A percentile compares a stretch with the other conserved stretches of the same genome.
Evolutionary conservation across 225 moss, liverwort and hornwort genomes (phyloP).

Genomic region (Physcomitrium patens): DNA sequence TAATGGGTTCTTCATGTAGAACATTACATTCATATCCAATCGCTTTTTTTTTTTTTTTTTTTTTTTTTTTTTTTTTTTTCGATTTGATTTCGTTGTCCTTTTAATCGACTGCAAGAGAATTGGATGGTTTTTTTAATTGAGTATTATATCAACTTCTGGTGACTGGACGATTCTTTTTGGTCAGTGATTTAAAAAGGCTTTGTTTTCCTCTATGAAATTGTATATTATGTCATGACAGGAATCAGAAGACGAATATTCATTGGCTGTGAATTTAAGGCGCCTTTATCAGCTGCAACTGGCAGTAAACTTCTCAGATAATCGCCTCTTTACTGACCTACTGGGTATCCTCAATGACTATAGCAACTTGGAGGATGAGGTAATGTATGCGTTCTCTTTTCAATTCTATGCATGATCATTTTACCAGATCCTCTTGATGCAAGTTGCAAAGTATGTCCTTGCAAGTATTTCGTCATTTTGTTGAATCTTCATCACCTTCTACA

Average conservation of each 20-base stretch:
- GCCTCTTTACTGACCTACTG: conserved; percentile 70
- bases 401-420: neutral
- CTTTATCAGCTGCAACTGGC: conserved; percentile 83
- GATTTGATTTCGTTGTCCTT: neutral
- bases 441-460: conserved; percentile 14
- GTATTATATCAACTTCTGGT: conserved; percentile 7
- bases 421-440: conserved; percentile 11
- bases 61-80: conserved; percentile 10
- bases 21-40: conserved; percentile 7
- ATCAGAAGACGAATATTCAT: conserved; percentile 83
- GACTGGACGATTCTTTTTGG: conserved; percentile 13
- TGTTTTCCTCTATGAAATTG: conserved; percentile 6
- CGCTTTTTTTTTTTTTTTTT: too few species aligned
- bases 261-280: conserved; percentile 87
- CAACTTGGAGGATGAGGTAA: conserved; percentile 91
- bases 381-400: conserved; percentile 7
- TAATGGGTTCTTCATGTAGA: neutral
- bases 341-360: conserved; percentile 74
- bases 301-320: conserved; percentile 63
- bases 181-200: conserved; percentile 10
- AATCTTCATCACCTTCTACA: conserved; percentile 1
- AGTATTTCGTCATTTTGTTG: conserved; percentile 7
- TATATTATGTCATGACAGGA: conserved; percentile 55
- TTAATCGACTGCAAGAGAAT: conserved; percentile 6
- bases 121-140: neutral